Evolutionary conservation across 805 yeast genomes (phyloP).

Genomic region (Ogataea trehalophila): DNA sequence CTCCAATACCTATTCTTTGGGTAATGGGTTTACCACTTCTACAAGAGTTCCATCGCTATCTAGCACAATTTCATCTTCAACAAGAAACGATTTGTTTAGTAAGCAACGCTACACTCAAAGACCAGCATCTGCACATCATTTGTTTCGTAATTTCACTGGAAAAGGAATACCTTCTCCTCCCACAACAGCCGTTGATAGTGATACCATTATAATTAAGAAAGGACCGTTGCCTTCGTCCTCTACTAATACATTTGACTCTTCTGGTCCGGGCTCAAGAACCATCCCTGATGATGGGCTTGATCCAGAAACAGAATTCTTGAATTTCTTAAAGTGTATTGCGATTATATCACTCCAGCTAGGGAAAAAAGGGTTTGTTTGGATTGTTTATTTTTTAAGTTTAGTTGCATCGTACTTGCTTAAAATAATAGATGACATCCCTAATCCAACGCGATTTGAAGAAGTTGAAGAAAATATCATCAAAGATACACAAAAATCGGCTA

Average conservation of each 20-base stretch:
- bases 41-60: slow-evolving; percentile 9
- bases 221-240: not conserved
- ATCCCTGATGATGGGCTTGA: slow-evolving; percentile 9
- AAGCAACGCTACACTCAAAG: not conserved
- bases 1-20: not conserved
- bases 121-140: not conserved
- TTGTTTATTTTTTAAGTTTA: slow-evolving; percentile 16
- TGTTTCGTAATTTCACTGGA: not conserved
- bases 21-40: slow-evolving; percentile 7
- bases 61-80: not conserved
- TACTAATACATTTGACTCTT: slow-evolving; percentile 4
- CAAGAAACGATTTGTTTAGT: not conserved
- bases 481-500: not conserved
- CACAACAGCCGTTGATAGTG: not conserved
- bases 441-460: slow-evolving; percentile 15
- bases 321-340: slow-evolving; percentile 19
- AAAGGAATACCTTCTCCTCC: not conserved
- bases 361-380: slow-evolving; percentile 22
- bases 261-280: slow-evolving; percentile 9
- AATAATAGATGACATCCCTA: slow-evolving; percentile 22
- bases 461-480: not conserved
- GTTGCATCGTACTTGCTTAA: slow-evolving; percentile 10
- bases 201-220: not conserved
- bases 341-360: slow-evolving; percentile 17
- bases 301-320: slow-evolving; percentile 22